A percentile compares a stretch with the other conserved stretches of the same genome.
Conservation (phyloP, 768 basidiomycete genomes). For the Suillus hirtellus region DNA sequence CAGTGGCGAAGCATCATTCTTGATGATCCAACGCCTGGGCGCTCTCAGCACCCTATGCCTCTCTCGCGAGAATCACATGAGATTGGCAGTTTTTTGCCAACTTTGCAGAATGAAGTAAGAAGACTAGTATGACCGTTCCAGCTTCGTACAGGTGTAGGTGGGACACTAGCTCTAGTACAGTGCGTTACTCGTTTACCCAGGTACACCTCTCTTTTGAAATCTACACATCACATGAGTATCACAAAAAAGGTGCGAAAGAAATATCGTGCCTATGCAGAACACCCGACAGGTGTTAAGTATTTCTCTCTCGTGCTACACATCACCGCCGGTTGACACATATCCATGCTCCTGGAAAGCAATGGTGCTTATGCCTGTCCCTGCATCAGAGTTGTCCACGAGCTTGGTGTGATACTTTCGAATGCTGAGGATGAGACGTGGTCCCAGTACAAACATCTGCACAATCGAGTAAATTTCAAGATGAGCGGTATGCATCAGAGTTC, state of each 20-base stretch:
- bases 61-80: neutral
- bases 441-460: neutral
- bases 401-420: neutral
- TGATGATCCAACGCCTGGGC: slow-evolving; percentile 15
- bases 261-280: neutral
- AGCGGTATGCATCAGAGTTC: neutral
- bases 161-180: neutral
- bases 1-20: slow-evolving; percentile 18
- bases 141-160: neutral
- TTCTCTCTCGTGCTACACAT: neutral
- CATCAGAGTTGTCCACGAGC: neutral
- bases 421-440: slow-evolving; percentile 1
- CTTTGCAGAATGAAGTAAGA: too few species aligned
- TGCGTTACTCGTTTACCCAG: neutral
- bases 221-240: neutral
- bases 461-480: neutral
- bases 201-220: neutral
- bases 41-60: slow-evolving; percentile 6
- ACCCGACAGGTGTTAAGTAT: neutral
- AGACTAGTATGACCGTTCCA: neutral
- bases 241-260: neutral
- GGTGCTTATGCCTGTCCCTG: neutral
- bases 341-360: neutral
- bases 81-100: too few species aligned
- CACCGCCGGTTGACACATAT: neutral